Percentiles rank a stretch among this genome's conserved stretches.
Conservation (phyloP, 1,284 basidiomycete species). For the Malassezia psittaci region DNA sequence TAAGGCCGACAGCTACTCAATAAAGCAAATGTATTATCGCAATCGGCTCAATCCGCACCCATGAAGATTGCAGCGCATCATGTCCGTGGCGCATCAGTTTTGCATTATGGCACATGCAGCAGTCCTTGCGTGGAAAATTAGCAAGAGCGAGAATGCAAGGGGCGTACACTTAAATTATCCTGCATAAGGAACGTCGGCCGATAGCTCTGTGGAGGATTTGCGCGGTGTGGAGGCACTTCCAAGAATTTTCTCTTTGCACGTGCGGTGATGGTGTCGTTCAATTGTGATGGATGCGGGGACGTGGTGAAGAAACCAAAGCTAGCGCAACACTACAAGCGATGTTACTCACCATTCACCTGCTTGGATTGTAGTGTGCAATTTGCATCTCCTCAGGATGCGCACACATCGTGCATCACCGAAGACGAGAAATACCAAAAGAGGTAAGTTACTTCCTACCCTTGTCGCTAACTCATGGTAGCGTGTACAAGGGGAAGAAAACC, state of each 20-base stretch:
- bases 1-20: too few relatives aligned
- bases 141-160: background rate
- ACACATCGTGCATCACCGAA: slow-evolving; percentile 46
- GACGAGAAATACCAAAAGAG: slow-evolving; percentile 46
- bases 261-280: slow-evolving; percentile 37
- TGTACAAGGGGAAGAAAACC: slow-evolving; percentile 13
- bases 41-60: too few relatives aligned
- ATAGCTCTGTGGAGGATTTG: too few relatives aligned
- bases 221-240: too few relatives aligned
- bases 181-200: too few relatives aligned
- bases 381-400: slow-evolving; percentile 30
- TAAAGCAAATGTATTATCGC: too few relatives aligned
- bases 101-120: background rate
- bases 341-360: slow-evolving; percentile 41
- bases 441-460: background rate
- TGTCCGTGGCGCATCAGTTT: background rate
- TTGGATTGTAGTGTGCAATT: slow-evolving; percentile 44
- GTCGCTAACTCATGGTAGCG: background rate
- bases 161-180: background rate
- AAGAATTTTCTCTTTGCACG: too few relatives aligned
- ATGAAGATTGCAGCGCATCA: too few relatives aligned
- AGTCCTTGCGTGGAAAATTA: background rate
- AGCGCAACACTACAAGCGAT: slow-evolving; percentile 39
- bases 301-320: slow-evolving; percentile 48
- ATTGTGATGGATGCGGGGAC: slow-evolving; percentile 44